A percentile compares a stretch with the other conserved stretches of the same genome.
Evolutionary conservation across 768 basidiomycete species (phyloP).

Genomic region (Russula earlei): DNA sequence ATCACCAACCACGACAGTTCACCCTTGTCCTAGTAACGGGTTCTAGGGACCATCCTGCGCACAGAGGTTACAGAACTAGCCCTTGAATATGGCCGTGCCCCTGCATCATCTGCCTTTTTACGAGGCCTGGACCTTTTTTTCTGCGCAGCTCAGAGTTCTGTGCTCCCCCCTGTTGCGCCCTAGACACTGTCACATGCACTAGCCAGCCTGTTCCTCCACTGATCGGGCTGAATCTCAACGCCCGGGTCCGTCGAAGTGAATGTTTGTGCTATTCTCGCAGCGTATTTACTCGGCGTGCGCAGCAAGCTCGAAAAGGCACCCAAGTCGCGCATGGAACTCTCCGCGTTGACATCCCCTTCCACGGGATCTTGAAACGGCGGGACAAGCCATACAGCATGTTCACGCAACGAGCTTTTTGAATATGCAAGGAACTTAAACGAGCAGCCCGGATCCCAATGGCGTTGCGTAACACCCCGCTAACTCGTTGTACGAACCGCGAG

Average conservation of each 20-base stretch:
- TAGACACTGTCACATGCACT: no score
- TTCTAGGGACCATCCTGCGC: no score
- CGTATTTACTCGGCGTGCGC: constrained; percentile 61
- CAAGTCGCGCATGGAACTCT: constrained; percentile 48
- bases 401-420: constrained; percentile 65
- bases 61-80: no score
- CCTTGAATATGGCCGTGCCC: no score
- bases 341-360: constrained; percentile 40
- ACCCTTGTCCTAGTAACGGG: no score
- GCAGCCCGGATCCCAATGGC: constrained; percentile 59
- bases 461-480: constrained; percentile 35
- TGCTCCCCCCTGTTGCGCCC: no score
- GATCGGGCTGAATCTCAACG: constrained; percentile 39
- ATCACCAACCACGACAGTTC: no score
- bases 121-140: no score
- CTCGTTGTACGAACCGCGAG: constrained; percentile 35
- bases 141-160: no score
- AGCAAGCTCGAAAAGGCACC: constrained; percentile 51
- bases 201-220: constrained; percentile 58
- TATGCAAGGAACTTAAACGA: constrained; percentile 77
- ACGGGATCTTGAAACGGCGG: constrained; percentile 44
- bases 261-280: constrained; percentile 74
- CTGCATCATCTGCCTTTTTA: no score
- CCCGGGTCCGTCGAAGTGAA: constrained; percentile 78
- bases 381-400: constrained; percentile 80